phyloP scores from a whole-genome alignment of 805 yeast species.

The Sugiyamaella lignohabitans region DNA sequence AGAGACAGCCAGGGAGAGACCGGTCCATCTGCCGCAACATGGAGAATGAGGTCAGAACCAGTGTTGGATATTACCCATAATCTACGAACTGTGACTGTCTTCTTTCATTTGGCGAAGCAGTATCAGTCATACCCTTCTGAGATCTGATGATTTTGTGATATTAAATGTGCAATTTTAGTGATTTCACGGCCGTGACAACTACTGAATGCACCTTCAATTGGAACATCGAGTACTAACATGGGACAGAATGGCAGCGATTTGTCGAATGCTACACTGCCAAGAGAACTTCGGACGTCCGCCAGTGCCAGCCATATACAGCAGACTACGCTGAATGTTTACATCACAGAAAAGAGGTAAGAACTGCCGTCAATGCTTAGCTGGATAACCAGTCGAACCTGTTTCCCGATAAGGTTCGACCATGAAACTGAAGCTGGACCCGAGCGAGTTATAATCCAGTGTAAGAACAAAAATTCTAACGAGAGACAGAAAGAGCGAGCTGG shows the following conservation, averaged over 20 bases:
- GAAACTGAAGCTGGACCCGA: too few species aligned
- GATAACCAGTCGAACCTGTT: too few species aligned
- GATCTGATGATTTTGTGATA: too few species aligned
- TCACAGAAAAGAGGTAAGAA: conserved; percentile 38
- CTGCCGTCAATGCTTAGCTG: not conserved
- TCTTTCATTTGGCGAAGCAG: too few species aligned
- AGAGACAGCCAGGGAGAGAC: not conserved
- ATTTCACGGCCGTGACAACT: not conserved
- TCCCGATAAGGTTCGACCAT: too few species aligned
- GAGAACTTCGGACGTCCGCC: conserved; percentile 31
- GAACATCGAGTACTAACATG: not conserved
- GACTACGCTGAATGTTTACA: conserved; percentile 47
- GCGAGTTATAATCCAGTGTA: too few species aligned
- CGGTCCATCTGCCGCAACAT: too few species aligned
- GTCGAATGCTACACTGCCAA: conserved; percentile 42
- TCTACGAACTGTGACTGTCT: too few species aligned
- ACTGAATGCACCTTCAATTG: not conserved
- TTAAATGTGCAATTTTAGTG: too few species aligned
- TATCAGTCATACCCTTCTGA: too few species aligned
- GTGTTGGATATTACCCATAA: too few species aligned
- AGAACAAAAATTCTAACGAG: conserved; percentile 2
- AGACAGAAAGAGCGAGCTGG: conserved; percentile 26
- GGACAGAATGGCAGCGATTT: conserved; percentile 39
- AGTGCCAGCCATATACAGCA: conserved; percentile 39
- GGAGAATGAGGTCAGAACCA: too few species aligned